A percentile compares a stretch with the other conserved stretches of the same genome.
Conservation (phyloP, 176 grass and related monocot species). For the Zea luxurians region DNA sequence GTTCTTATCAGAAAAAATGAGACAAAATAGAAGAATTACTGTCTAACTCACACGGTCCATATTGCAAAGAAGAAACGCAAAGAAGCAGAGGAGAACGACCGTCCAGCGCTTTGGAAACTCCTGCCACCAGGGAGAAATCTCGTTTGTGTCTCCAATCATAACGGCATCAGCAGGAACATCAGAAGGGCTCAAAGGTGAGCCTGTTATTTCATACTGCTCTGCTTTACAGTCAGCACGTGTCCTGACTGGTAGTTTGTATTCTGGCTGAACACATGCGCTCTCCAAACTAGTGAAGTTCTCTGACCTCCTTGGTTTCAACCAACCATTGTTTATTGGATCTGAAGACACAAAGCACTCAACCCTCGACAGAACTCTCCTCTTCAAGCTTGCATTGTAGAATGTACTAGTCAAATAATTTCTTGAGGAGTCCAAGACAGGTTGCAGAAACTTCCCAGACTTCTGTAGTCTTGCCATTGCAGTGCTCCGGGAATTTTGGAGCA, state of each 20-base stretch:
- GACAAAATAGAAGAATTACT: not conserved
- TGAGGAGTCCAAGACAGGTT: constrained; percentile 6
- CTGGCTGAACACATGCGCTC: constrained; percentile 25
- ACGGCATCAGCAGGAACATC: constrained; percentile 56
- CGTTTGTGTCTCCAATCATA: constrained; percentile 42
- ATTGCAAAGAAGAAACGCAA: constrained; percentile 90
- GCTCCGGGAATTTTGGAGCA: constrained; percentile 33
- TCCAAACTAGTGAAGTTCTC: constrained; percentile 37
- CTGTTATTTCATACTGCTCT: constrained; percentile 64
- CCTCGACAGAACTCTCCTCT: constrained; percentile 39
- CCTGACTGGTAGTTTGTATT: constrained; percentile 37
- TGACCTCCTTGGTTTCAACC: constrained; percentile 55
- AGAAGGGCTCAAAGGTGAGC: constrained; percentile 51
- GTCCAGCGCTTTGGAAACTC: constrained; percentile 77
- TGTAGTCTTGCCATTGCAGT: not conserved
- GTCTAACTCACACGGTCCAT: constrained; percentile 84
- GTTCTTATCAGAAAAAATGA: not conserved
- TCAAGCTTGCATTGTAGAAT: constrained; percentile 32
- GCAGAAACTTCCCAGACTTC: constrained; percentile 25
- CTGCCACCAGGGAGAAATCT: constrained; percentile 70
- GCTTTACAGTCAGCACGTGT: constrained; percentile 66
- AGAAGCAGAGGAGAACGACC: constrained; percentile 81
- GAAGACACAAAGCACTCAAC: constrained; percentile 57
- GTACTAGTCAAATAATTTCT: constrained; percentile 12
- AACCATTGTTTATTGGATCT: constrained; percentile 42